Conservation (phyloP, 179 eudicot species). For the Beta lomatogona region DNA sequence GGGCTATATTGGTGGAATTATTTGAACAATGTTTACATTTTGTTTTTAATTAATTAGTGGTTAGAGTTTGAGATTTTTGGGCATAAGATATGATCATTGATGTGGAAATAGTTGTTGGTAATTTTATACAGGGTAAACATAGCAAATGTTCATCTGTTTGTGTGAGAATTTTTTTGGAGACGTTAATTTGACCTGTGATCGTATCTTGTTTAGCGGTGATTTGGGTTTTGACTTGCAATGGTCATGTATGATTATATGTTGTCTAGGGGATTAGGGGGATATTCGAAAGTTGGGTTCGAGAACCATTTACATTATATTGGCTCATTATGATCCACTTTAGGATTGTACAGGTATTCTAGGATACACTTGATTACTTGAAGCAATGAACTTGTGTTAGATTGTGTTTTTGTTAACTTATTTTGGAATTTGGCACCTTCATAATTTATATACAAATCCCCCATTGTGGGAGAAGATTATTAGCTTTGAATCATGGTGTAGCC, state of each 20-base stretch:
- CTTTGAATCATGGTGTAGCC: not conserved
- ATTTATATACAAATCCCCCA: not conserved
- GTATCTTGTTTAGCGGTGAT: not conserved
- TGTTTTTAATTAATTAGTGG: not conserved
- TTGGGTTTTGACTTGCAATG: conserved; percentile 3
- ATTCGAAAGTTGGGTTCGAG: not conserved
- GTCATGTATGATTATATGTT: not conserved
- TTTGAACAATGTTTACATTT: not conserved
- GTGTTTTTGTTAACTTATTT: not conserved
- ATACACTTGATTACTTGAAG: not conserved
- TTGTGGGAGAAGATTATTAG: not conserved
- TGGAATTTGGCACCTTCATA: not conserved
- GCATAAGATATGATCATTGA: not conserved
- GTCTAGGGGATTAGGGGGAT: not conserved
- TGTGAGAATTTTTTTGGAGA: not conserved
- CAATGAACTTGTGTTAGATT: not conserved
- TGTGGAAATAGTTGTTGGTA: not conserved
- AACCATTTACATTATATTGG: not conserved
- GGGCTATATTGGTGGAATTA: too few relatives aligned
- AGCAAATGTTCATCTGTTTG: not conserved
- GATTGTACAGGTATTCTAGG: not conserved
- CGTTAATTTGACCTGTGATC: not conserved
- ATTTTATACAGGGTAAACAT: not conserved
- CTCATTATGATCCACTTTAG: not conserved
- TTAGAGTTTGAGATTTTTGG: too few relatives aligned